Base-by-base conservation (phyloP, 805 yeast species). In the Hanseniaspora clermontiae region DNA sequence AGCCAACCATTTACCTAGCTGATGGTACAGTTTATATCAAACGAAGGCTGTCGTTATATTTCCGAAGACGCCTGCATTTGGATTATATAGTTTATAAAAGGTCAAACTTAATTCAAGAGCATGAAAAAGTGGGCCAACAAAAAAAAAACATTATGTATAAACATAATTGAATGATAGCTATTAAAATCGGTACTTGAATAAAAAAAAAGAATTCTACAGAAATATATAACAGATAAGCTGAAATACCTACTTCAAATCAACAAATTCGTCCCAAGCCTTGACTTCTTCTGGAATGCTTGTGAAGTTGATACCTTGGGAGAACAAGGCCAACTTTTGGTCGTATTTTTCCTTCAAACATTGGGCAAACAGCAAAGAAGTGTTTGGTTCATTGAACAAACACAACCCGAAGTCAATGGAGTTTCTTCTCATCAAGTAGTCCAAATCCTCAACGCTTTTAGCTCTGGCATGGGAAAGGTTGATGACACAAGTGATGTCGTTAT, bases 361-460 rank as follows among this genome's bases (percentile, higher is more conserved):
- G 24, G 97, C 89, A 71, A 93, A 93, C 63, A 93, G 73, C 64
- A 82, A 68, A 1, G 96, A 84, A 24, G 98, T 95, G 68, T 88
- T 82, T 61, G 97, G 96, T 75, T 93, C 99, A 68, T 91, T 93
- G 77, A 93, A 91, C 68, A 93, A 76, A 45, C 98, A 96, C 66
- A 91, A 84, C 59, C 87, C 97, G 69, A 93, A 93, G 71, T 93
- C 99, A 73, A 93, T 95, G 49, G 99, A 97, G 70, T 93, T 93
- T 76, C 99, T 84, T 77, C 99, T 84, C 98, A 93, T 93, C 58
- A 91, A 83, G 71, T 93, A 93, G 72, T 93, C 97, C 71, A 85
- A 84, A 67, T 93, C 97, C 61, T 80, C 71, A 61, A 87, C 77
- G 61, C 78, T 74, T 65, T 87, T 95, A 46, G 97, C 99, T 69